These are phyloP conservation scores for Phalaenopsis aphrodite DNA, from an alignment of 106 monocot species.

Conservation along the genomic window DNA sequence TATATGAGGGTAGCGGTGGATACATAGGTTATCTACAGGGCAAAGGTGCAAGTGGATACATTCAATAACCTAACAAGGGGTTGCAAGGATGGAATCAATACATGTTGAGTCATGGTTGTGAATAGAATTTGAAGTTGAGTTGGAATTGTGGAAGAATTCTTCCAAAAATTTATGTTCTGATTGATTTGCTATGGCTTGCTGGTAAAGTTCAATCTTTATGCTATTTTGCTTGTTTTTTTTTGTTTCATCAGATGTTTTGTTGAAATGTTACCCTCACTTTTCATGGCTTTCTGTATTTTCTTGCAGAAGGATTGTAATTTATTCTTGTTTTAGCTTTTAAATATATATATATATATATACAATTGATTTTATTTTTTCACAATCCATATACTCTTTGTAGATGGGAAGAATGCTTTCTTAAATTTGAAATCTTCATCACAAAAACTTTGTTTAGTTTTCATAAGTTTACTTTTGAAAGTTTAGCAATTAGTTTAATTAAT, in stretches of 20 bases:
- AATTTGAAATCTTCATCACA: no score
- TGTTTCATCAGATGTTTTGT: not conserved
- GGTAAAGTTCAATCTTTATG: not conserved
- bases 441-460: no score
- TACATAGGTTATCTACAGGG: constrained; percentile 84
- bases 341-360: no score
- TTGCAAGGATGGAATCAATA: constrained; percentile 85
- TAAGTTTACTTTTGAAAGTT: no score
- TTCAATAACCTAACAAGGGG: constrained; percentile 89
- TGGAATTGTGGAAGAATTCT: constrained; percentile 2
- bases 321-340: no score
- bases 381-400: no score
- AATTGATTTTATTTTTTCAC: no score
- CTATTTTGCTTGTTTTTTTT: constrained; percentile 9
- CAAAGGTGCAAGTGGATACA: constrained; percentile 79
- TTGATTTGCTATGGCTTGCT: not conserved
- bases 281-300: not conserved
- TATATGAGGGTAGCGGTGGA: constrained; percentile 84
- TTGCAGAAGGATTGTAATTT: no score
- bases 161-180: not conserved
- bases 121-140: not conserved
- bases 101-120: constrained; percentile 25
- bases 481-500: no score
- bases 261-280: not conserved
- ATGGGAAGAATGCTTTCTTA: no score